Evolutionary conservation across 2,329 filamentous ascomycete genomes (phyloP).

Genomic region (Phialophora macrospora): DNA sequence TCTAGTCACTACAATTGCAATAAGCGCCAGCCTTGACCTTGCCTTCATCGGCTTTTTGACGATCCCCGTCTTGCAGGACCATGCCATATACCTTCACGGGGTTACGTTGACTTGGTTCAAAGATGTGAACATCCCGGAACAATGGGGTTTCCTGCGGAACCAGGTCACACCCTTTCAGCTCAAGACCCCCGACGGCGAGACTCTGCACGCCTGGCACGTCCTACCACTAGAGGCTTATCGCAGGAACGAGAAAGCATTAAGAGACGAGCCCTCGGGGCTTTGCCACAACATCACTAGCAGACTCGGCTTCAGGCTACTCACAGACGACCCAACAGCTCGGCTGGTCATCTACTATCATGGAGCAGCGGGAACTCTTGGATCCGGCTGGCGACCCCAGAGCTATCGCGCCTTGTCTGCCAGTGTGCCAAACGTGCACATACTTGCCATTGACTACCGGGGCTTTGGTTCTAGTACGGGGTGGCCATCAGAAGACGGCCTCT

Average conservation of each 20-base stretch:
- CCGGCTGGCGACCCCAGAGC: slow-evolving; percentile 59
- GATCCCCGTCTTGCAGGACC: slow-evolving; percentile 55
- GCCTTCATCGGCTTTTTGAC: slow-evolving; percentile 54
- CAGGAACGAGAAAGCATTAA: slow-evolving; percentile 49
- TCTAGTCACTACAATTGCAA: slow-evolving; percentile 9
- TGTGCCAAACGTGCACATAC: slow-evolving; percentile 59
- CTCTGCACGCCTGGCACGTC: slow-evolving; percentile 58
- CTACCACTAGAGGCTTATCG: slow-evolving; percentile 55
- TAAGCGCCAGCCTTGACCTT: slow-evolving; percentile 48
- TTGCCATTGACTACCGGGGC: slow-evolving; percentile 76
- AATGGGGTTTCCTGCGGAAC: slow-evolving; percentile 56
- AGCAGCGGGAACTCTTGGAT: slow-evolving; percentile 61
- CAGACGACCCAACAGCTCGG: slow-evolving; percentile 52
- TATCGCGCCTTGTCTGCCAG: slow-evolving; percentile 62
- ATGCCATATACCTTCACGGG: slow-evolving; percentile 62
- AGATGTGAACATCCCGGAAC: slow-evolving; percentile 55
- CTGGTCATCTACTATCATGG: slow-evolving; percentile 61
- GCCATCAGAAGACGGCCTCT: slow-evolving; percentile 61
- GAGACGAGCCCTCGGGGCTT: slow-evolving; percentile 47
- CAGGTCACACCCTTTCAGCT: slow-evolving; percentile 58
- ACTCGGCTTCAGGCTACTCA: slow-evolving; percentile 52
- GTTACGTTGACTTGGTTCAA: slow-evolving; percentile 62
- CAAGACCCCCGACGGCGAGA: slow-evolving; percentile 41
- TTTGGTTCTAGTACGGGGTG: slow-evolving; percentile 72
- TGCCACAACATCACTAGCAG: slow-evolving; percentile 46